phyloP scores from a whole-genome alignment of 495 filamentous ascomycete species.

The Talaromyces liani region DNA sequence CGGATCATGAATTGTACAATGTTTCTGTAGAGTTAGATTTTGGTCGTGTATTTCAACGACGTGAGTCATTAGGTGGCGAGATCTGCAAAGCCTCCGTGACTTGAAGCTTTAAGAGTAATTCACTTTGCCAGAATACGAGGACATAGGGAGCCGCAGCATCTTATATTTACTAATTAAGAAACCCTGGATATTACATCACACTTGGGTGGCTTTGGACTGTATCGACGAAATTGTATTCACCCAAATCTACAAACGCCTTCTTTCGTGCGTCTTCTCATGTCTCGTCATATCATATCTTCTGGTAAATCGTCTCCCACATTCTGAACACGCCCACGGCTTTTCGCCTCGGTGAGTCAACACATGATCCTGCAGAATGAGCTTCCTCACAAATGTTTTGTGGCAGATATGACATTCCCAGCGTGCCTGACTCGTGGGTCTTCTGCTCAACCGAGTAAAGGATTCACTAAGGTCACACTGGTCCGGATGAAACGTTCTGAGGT shows the following conservation, averaged over 20 bases:
- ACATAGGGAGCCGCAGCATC: too few species aligned
- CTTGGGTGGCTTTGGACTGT: too few species aligned
- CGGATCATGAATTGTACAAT: too few species aligned
- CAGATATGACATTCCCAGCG: constrained; percentile 6
- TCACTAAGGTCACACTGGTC: constrained; percentile 13
- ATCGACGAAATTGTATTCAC: too few species aligned
- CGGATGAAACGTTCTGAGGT: constrained; percentile 19
- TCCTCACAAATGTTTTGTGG: constrained; percentile 15
- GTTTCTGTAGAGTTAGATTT: too few species aligned
- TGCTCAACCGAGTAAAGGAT: constrained; percentile 9
- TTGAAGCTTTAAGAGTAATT: too few species aligned
- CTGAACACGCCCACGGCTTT: constrained; percentile 17
- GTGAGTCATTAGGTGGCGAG: too few species aligned
- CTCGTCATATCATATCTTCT: constrained; percentile 17
- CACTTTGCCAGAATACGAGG: too few species aligned
- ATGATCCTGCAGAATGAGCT: constrained; percentile 19
- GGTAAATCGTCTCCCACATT: constrained; percentile 18
- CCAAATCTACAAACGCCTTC: background rate
- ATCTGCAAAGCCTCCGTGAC: too few species aligned
- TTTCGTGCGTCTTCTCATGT: constrained; percentile 18
- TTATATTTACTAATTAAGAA: too few species aligned
- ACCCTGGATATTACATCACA: too few species aligned
- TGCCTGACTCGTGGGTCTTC: constrained; percentile 1
- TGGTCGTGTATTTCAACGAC: too few species aligned
- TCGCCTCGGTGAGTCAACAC: constrained; percentile 20